Base-by-base conservation (phyloP, 2,329 filamentous ascomycete species). In the Trichoderma hamatum region DNA sequence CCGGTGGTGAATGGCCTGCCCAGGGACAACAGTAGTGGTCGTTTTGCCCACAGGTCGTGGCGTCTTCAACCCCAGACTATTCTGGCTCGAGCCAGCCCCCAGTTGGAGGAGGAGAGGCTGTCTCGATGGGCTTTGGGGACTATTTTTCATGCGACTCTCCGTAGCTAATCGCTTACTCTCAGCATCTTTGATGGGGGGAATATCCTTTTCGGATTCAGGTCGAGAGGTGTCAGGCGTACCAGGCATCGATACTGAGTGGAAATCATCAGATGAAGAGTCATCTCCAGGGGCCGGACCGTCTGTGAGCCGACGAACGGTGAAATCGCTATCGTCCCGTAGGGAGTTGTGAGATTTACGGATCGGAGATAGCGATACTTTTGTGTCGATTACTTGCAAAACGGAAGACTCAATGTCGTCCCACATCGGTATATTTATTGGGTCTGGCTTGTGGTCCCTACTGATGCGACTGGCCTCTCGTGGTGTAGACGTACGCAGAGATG, bases 221-320 rank as follows among this genome's bases (percentile, higher is more conserved):
- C 80, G 77, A 1, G 81, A 82, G 0, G 78, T 80, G 65, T 80
- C 76, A 0, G 81, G 81, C 5, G 81, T 83, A 66, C 80, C 80
- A 21, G 77, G 74, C 9, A 72, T 72, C 1, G 80, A 79, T 0
- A 76, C 67, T 6, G 80, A 79, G 21, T 77, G 79, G 14, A 79
- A 75, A 5, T 78, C 80, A 4, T 82, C 81, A 0, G 78, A 80
- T 62, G 77, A 78, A 4, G 80, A 80, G 9, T 79, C 79, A 0
- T 81, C 79, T 1, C 79, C 79, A 2, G 69, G 70, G n/a, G 73
- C 24, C 9, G 46, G 21, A 60, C 64, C 2, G 68, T 66, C 43
- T 19, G 69, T 64, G 19, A 68, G 32, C 9, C 69, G 64, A 14
- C 69, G 69, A 51, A 70, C 69, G 21, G 69, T 70, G 24, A 70